Percentiles rank a stretch among this genome's conserved stretches.
phyloP scores from a whole-genome alignment of 2,329 filamentous ascomycete species.

The Fusarium xylarioides region DNA sequence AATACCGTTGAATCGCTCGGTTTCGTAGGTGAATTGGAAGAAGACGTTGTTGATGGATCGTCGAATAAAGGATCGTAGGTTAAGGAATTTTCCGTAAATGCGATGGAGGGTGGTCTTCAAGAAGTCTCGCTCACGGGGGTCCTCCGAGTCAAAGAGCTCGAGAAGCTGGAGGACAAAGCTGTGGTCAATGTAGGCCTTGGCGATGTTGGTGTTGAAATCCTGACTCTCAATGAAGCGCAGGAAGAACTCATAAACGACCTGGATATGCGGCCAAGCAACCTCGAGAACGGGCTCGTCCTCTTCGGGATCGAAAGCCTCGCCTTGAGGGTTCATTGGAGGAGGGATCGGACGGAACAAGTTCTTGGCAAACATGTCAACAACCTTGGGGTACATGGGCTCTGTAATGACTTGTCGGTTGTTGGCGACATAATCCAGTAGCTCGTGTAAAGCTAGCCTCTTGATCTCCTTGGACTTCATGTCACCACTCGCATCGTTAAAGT shows the following conservation, averaged over 20 bases:
- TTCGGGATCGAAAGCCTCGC: conserved; percentile 97
- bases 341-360: conserved; percentile 97
- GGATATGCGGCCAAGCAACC: conserved; percentile 98
- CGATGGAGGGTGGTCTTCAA: conserved; percentile 97
- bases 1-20: conserved; percentile 97
- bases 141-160: conserved; percentile 98
- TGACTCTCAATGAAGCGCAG: conserved; percentile 98
- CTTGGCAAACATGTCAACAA: conserved; percentile 99
- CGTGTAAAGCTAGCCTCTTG: conserved; percentile 94
- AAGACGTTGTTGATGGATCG: conserved; percentile 99
- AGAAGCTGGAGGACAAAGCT: conserved; percentile 95
- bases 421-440: conserved; percentile 96
- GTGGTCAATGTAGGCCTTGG: conserved; percentile 98
- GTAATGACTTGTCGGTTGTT: conserved; percentile 99
- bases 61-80: conserved; percentile 94
- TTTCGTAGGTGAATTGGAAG: conserved; percentile 99
- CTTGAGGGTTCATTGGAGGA: conserved; percentile 95
- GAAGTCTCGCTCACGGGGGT: conserved; percentile 95
- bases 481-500: conserved; percentile 97
- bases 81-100: conserved; percentile 99
- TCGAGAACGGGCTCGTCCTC: conserved; percentile 98
- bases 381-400: conserved; percentile 97
- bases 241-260: conserved; percentile 99
- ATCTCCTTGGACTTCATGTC: conserved; percentile 99
- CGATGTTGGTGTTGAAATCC: conserved; percentile 99